Percentiles rank a stretch among this genome's conserved stretches.
Evolutionary conservation across 768 basidiomycete species (phyloP).

Genomic region (Pleurotus eryngii): DNA sequence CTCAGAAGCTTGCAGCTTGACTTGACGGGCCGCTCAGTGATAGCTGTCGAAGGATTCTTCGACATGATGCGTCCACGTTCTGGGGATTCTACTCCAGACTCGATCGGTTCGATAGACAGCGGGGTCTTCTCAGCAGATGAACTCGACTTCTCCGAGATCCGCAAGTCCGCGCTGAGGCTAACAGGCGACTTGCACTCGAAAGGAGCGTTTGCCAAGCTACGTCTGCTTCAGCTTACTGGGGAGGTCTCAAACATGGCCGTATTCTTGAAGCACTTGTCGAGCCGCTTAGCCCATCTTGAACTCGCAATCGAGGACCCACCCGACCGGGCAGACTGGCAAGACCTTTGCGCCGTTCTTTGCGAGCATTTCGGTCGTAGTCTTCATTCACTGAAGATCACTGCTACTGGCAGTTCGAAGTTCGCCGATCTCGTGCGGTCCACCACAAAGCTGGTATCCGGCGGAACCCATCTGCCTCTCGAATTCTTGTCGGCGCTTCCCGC

Average conservation of each 20-base stretch:
- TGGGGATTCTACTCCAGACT: constrained; percentile 69
- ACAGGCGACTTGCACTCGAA: constrained; percentile 57
- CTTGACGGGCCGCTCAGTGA: constrained; percentile 61
- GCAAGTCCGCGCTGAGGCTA: constrained; percentile 64
- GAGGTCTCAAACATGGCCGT: constrained; percentile 66
- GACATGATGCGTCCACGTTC: constrained; percentile 62
- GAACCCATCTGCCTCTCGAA: constrained; percentile 59
- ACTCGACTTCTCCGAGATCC: constrained; percentile 71
- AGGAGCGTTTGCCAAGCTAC: constrained; percentile 56
- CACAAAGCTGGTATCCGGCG: constrained; percentile 58
- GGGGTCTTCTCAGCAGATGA: constrained; percentile 79
- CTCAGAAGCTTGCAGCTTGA: constrained; percentile 69
- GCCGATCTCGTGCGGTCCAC: constrained; percentile 78
- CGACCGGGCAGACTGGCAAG: constrained; percentile 70
- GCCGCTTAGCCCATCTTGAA: constrained; percentile 64
- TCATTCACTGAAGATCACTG: constrained; percentile 57
- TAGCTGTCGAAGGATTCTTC: constrained; percentile 80
- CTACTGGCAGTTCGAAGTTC: constrained; percentile 74
- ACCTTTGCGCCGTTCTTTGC: constrained; percentile 60
- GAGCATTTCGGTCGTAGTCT: constrained; percentile 60
- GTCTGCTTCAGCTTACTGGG: constrained; percentile 64
- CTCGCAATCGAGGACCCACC: constrained; percentile 80
- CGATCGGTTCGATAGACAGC: constrained; percentile 66
- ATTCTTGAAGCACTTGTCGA: constrained; percentile 68
- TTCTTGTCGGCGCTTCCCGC: constrained; percentile 49